Conservation (phyloP, 257 asterid species). For the Orobanche coerulescens region DNA sequence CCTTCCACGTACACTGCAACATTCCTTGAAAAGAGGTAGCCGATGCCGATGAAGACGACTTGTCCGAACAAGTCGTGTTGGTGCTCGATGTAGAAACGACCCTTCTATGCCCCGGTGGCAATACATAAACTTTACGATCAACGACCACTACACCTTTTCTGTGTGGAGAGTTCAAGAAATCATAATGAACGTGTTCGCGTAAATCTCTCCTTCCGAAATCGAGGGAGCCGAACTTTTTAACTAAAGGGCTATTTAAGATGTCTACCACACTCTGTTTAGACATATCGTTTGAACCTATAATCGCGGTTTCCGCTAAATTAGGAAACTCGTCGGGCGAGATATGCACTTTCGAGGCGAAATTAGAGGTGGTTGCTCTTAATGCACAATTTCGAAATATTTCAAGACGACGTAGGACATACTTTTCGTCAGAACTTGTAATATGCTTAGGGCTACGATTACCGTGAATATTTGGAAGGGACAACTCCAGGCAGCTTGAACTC, state of each 20-base stretch:
- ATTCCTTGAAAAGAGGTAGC: conserved; percentile 53
- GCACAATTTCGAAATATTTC: conserved; percentile 50
- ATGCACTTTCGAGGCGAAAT: conserved; percentile 34
- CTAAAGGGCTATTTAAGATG: conserved; percentile 55
- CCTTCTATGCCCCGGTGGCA: conserved; percentile 36
- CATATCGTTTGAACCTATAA: conserved; percentile 26
- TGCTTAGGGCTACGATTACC: conserved; percentile 48
- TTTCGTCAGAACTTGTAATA: conserved; percentile 60
- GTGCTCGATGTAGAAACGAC: conserved; percentile 52
- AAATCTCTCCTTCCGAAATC: conserved; percentile 19
- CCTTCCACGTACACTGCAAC: conserved; percentile 71
- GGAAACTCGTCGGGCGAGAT: conserved; percentile 25
- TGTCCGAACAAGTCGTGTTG: conserved; percentile 41
- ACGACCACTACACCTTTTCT: conserved; percentile 27
- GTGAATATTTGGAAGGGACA: conserved; percentile 30
- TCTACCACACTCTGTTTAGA: conserved; percentile 54
- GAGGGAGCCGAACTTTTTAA: conserved; percentile 28
- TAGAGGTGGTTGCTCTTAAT: conserved; percentile 35
- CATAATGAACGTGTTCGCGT: conserved; percentile 19
- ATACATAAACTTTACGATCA: conserved; percentile 21
- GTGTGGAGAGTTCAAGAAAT: conserved; percentile 26
- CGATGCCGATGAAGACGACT: conserved; percentile 41
- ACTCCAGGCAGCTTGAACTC: conserved; percentile 31
- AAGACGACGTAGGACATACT: conserved; percentile 57
- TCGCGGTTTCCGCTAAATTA: conserved; percentile 24